A percentile compares a stretch with the other conserved stretches of the same genome.
Evolutionary conservation across 192 early-diverging fungal genomes (phyloP).

Genomic region (Backusella circina): DNA sequence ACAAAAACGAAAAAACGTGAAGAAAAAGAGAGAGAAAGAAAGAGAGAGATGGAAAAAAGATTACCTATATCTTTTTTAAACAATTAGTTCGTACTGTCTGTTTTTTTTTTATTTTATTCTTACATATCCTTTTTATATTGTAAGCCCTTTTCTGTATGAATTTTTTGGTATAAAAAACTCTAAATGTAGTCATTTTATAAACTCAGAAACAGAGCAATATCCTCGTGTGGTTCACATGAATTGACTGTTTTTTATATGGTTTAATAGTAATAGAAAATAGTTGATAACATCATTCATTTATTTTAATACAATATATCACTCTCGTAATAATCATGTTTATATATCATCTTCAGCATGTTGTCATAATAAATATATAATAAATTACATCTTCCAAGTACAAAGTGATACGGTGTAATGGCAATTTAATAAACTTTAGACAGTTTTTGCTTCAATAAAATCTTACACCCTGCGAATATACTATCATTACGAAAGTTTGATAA

Average conservation of each 20-base stretch:
- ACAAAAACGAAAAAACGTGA: neutral
- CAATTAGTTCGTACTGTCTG: neutral
- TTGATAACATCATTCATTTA: neutral
- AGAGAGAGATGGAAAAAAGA: neutral
- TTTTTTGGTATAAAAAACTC: neutral
- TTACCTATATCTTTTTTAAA: neutral
- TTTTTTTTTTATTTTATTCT: neutral
- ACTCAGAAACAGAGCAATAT: neutral
- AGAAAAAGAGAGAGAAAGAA: neutral
- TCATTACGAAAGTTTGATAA: conserved; percentile 1
- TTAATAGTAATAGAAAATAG: neutral
- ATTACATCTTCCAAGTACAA: neutral
- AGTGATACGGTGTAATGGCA: neutral
- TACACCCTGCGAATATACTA: neutral
- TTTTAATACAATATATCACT: neutral
- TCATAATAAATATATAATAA: neutral
- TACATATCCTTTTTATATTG: neutral
- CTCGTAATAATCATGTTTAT: no score
- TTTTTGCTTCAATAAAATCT: neutral
- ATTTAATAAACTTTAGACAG: neutral
- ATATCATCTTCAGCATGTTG: neutral
- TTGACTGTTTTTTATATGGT: neutral
- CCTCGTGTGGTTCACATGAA: neutral
- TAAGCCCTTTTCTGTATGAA: neutral
- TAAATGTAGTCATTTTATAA: neutral